Evolutionary conservation across 768 basidiomycete genomes (phyloP), one percentile per base, ranked within the genome.

Genomic region (Phylloporus rhodoxanthus): DNA sequence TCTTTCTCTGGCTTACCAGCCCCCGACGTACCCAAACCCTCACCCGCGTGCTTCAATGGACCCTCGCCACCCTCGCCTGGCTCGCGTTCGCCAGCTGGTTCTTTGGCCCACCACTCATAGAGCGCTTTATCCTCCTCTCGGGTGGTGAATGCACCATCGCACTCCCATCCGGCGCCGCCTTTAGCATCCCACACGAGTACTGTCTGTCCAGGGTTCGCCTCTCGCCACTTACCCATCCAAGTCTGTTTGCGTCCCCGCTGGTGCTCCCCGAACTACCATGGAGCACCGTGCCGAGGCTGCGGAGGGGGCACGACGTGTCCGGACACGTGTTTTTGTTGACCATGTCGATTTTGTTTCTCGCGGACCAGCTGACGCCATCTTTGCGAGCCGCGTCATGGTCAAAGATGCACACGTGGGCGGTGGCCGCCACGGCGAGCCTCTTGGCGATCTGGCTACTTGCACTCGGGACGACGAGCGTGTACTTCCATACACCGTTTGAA

Each of bases 241-340:
- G 67, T 13, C 70, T 90, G 37, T 89, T 91, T 68, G 60, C 74
- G 10, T 57, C 70, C 5, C 55, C 66, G 17, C 57, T 77, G 45
- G 42, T 66, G 5, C 58, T 71, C 26, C 72, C 74, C 2, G 64
- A 69, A 4, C 42, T 41, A 2, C 73, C 69, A 13, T 84, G 77
- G 78, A 64, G 62, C 25, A 66, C 62, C 1, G 70, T 69, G 0
- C 89, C 92, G 8, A 71, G 85, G 25, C 70, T 95, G 54, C 76
- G 81, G 46, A 78, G 75, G 36, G 95, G 95, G 0, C 92, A 96
- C 64, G 95, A 98, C 59, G 81, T 97, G 13, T 94, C 91, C 0
- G 95, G 95, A 7, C 95, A 97, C 62, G 74, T 92, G 26, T 97
- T 96, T 72, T 76, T 98, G 53, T 76, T 97, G 55, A 86, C 86